Evolutionary conservation across 2,329 filamentous ascomycete genomes (phyloP), one percentile per base, ranked within the genome.

Genomic region (Nemania abortiva): DNA sequence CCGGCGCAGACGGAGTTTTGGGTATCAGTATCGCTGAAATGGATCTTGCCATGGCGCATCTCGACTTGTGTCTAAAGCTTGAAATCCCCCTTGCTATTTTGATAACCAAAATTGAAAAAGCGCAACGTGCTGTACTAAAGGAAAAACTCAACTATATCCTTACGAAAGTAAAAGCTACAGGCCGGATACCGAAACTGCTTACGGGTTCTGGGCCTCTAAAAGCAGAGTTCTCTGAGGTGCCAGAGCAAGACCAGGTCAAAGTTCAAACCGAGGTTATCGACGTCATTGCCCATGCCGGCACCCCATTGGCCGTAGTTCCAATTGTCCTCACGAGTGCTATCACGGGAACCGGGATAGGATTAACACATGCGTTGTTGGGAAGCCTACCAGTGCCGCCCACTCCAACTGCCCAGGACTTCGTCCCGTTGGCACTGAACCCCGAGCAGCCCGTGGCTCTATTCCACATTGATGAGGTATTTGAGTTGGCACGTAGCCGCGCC

Each of bases 401-500:
- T 0, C 86, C 86, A 7, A 87, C 85, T 1, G 77, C 86, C 0
- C 82, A 83, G 58, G 87, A 90, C 72, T 88, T 85, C 69, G 81
- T 86, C n/a, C 86, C 86, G 1, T 82, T 82, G 50, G 83, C 83
- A 1, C 76, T 89, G 62, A 89, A 89, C 66, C 88, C 88, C 0
- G 85, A 89, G 67, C 86, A 88, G 64, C 88, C 89, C 1, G 83
- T 84, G 4, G 88, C 88, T 39, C 82, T 98, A 1, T 98, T 98
- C 76, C 92, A 98, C 76, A 88, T 98, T 27, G 95, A 98, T 77
- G 95, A 98, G 74, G 90, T 94, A 0, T 98, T 97, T 79, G 92
- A 88, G 66, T 87, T 95, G 15, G 88, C 91, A 0, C 87, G 88
- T 0, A 88, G 89, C 1, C 90, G 89, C 70, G 84, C 87, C 4